Percentiles rank a stretch among this genome's conserved stretches.
These are phyloP conservation scores for Tuber calosporum DNA, from an alignment of 495 filamentous ascomycete species.

Conservation along the genomic window DNA sequence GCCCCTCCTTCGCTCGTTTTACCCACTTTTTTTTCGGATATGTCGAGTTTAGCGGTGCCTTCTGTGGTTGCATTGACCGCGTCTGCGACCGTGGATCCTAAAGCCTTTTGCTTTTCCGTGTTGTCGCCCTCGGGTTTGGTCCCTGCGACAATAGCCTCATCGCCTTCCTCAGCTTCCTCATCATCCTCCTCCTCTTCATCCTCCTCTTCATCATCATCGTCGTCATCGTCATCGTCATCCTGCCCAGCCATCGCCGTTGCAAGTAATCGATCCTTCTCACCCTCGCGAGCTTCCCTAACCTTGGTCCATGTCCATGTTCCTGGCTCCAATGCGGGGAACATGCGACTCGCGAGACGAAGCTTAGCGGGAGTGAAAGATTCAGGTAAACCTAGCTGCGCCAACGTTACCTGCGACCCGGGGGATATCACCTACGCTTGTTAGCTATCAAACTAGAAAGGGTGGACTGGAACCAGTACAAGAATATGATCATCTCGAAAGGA, in stretches of 20 bases:
- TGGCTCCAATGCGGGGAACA: constrained; percentile 74
- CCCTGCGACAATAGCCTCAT: constrained; percentile 38
- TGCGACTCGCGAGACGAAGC: constrained; percentile 75
- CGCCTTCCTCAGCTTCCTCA: constrained; percentile 26
- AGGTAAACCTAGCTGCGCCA: constrained; percentile 85
- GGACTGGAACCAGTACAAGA: constrained; percentile 49
- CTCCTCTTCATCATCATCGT: constrained; percentile 47
- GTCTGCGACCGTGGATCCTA: constrained; percentile 42
- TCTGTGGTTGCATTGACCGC: constrained; percentile 12
- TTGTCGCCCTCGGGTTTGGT: neutral
- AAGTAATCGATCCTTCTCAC: constrained; percentile 52
- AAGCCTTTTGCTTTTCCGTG: neutral
- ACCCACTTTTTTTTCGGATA: constrained; percentile 14
- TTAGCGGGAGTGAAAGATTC: constrained; percentile 84
- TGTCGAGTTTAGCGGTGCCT: constrained; percentile 16
- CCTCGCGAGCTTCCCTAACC: constrained; percentile 55
- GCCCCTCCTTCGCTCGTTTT: constrained; percentile 22
- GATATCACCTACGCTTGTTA: constrained; percentile 64
- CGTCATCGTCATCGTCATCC: constrained; percentile 45
- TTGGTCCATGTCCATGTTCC: constrained; percentile 79
- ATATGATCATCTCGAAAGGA: constrained; percentile 73
- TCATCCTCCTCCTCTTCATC: constrained; percentile 41
- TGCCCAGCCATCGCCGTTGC: constrained; percentile 39
- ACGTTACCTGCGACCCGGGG: constrained; percentile 85
- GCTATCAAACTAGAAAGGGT: neutral